Base-by-base conservation (phyloP, 164 flowering plant genomes). In the Macadamia tetraphylla region DNA sequence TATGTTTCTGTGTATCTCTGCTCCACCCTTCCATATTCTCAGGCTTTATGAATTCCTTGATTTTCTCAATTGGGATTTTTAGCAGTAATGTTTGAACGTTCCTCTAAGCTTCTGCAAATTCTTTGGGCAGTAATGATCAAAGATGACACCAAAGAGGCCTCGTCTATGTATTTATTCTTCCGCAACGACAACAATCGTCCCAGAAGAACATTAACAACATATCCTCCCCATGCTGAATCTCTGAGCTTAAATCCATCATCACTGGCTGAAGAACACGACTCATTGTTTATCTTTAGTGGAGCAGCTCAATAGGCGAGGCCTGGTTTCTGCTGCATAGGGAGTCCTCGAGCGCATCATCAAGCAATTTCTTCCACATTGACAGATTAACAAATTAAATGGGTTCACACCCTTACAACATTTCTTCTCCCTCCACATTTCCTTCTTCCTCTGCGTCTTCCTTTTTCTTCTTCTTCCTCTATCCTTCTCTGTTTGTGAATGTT, bases 251-350 rank as follows among this genome's bases (percentile, higher is more conserved):
- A 78, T 11, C n/a, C 32, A 40, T 51, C 71, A 23, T 4, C 76
- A 14, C 0, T 23, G 43, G 10, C 70, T 35, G 31, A 6, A 31
- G 76, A 84, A 61, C 83, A 80, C 63, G 23, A 29, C 60, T 65
- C 67, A 70, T 17, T 80, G 82, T 70, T 43, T 81, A 31, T 77
- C 79, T 29, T 65, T 86, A 31, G 69, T 58, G 1, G 79, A 83
- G 9, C 51, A 71, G 4, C 71, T 85, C n/a, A 63, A 82, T 31
- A 62, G 23, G 23, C 23, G 23, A 23, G 23, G 23, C 23, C 23
- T 23, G 23, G 23, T 23, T 23, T 23, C 23, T 23, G 0, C 23
- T 23, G 23, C 23, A 23, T 23, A 23, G 23, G 23, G 23, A 23
- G 23, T 23, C 23, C 23, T 23, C 23, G 23, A 23, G 23, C 23